Conservation (phyloP, 2,329 filamentous ascomycete genomes). For the Alternaria brassicicola region DNA sequence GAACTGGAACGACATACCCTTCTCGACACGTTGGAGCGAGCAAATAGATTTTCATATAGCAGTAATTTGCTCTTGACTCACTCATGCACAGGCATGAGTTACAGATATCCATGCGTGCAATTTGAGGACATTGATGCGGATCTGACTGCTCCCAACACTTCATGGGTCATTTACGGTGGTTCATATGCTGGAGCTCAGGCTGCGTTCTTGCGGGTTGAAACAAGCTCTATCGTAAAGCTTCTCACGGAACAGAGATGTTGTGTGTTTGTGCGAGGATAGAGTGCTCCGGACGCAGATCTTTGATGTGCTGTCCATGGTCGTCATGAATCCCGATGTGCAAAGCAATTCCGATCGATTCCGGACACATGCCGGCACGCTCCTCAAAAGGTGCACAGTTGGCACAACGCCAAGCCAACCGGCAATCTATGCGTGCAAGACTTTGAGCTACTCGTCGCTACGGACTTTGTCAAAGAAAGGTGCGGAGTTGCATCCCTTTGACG, state of each 20-base stretch:
- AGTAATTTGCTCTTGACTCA: not conserved
- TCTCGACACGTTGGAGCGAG: not conserved
- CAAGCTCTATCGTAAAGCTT: too few species aligned
- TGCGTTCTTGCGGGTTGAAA: conserved; percentile 70
- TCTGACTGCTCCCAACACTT: conserved; percentile 67
- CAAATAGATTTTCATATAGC: not conserved
- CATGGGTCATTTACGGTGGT: conserved; percentile 82
- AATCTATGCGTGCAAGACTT: not conserved
- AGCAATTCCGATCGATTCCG: conserved; percentile 1
- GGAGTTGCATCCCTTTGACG: not conserved
- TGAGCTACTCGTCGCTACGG: not conserved
- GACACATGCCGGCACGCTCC: not conserved
- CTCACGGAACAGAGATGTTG: too few species aligned
- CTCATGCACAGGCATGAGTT: not conserved
- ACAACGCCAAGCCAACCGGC: conserved; percentile 1
- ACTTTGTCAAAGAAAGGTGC: not conserved
- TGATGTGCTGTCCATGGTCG: not conserved
- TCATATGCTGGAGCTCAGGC: conserved; percentile 83
- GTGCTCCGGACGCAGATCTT: not conserved
- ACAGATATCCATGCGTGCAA: conserved; percentile 51
- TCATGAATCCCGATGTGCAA: not conserved
- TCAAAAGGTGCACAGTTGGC: not conserved
- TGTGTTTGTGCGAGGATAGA: too few species aligned
- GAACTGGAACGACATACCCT: conserved; percentile 5
- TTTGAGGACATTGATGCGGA: conserved; percentile 72